Evolutionary conservation across 2,329 filamentous ascomycete genomes (phyloP), one percentile per base, ranked within the genome.

Genomic region (Sporothrix globosa): DNA sequence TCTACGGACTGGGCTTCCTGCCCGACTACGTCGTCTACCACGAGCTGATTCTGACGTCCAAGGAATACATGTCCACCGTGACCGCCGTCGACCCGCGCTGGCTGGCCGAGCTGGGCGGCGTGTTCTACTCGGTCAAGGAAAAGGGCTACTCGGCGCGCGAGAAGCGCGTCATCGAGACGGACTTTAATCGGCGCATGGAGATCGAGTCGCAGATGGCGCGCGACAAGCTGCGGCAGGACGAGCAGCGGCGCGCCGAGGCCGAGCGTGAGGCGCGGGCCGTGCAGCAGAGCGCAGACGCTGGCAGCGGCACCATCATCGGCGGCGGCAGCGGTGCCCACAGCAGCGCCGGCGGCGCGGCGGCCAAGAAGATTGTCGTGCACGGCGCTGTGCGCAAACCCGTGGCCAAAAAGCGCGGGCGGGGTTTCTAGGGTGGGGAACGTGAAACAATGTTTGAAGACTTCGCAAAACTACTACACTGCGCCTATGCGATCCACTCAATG

Each of bases 1-100:
- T 99, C 0, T 98, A 97, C 78, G 96, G 96, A 30, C 85, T 93
- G 1, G 96, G 96, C 4, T 96, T 97, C 80, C 87, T 97, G 30
- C 96, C 96, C 1, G 96, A 99, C 78, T 98, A 98, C 77, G 93
- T 99, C 68, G 90, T 99, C 54, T 99, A 99, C 81, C 96, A 99
- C 83, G 96, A 99, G 80, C 87, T 99, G 71, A 97, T 99, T 76
- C 88, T 99, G 72, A 99, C 96, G 0, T 92, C 90, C 70, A 97
- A 97, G 78, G 96, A 98, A 79, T 99, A 98, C 83, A 97, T 99
- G 89, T 96, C 92, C 3, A 97, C 93, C 4, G 96, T 99, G 11
- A 99, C 96, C 4, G 89, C 93, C 0, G 96, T 99, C 1, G 96
- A 99, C 79, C 95, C 96, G 68, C 93, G 96, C 78, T 99, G 96